A percentile compares a stretch with the other conserved stretches of the same genome.
These are phyloP conservation scores for Cyberlindnera mycetangii DNA, from an alignment of 805 yeast species.

Conservation along the genomic window DNA sequence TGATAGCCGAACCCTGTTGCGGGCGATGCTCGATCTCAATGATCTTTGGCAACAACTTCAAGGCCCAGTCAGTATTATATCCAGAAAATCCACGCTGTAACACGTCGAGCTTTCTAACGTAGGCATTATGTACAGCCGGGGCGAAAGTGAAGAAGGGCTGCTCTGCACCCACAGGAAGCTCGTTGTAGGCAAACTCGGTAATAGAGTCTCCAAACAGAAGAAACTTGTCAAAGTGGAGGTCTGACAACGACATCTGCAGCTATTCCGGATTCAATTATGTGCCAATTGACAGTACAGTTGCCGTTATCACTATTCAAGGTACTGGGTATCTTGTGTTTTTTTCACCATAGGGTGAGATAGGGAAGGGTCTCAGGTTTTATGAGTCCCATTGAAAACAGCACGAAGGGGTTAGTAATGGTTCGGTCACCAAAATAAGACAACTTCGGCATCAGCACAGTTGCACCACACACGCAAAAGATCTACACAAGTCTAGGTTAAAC, in stretches of 20 bases:
- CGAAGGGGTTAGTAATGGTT: too few species aligned
- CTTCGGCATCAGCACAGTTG: too few species aligned
- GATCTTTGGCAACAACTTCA: slow-evolving; percentile 46
- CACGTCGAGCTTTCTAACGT: slow-evolving; percentile 63
- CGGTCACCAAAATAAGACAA: too few species aligned
- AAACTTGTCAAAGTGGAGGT: slow-evolving; percentile 37
- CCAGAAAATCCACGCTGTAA: slow-evolving; percentile 77
- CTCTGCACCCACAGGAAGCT: slow-evolving; percentile 26
- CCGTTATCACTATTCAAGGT: too few species aligned
- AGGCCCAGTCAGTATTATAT: slow-evolving; percentile 64
- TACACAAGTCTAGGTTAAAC: neutral
- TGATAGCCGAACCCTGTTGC: slow-evolving; percentile 31
- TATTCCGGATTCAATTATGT: too few species aligned
- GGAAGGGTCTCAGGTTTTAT: too few species aligned
- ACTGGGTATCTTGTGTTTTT: too few species aligned
- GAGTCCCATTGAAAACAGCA: too few species aligned
- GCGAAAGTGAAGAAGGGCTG: slow-evolving; percentile 44
- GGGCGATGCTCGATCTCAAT: slow-evolving; percentile 46
- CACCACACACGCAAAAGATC: neutral
- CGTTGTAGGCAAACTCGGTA: slow-evolving; percentile 51
- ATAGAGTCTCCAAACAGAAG: slow-evolving; percentile 71
- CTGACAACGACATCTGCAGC: neutral
- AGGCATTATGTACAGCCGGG: slow-evolving; percentile 47
- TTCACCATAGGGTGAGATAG: too few species aligned
- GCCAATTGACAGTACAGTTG: too few species aligned